Base-by-base conservation (phyloP, 106 monocot species). In the Vanilla planifolia region DNA sequence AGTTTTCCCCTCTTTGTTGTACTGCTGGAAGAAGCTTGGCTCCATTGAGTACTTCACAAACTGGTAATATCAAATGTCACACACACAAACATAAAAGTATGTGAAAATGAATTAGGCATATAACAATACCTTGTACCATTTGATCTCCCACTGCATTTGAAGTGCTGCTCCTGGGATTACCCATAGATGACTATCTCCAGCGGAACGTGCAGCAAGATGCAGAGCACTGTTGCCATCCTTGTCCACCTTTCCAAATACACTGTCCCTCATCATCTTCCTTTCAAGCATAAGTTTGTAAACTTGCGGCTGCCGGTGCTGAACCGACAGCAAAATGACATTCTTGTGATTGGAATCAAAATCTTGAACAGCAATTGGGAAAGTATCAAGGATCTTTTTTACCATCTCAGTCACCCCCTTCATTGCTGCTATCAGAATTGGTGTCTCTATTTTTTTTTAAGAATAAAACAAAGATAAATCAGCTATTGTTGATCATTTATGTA, bases 101-200 rank as follows among this genome's bases (percentile, higher is more conserved):
- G n/a, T n/a, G n/a, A n/a, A n/a, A n/a, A n/a, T n/a, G n/a, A n/a
- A n/a, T n/a, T n/a, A n/a, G n/a, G n/a, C n/a, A n/a, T n/a, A n/a
- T n/a, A 64, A 11, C 29, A 23, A 11, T 56, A 68, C 68, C 68
- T 59, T 59, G 45, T 46, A 68, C 68, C 68, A 68, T 24, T 59
- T 68, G 14, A 61, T 67, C 42, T 74, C 74, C 67, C 74, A 74
- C 9, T 74, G 64, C 52, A 43, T 68, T 35, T 68, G 68, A 27
- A 56, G 67, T 24, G 67, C 74, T 3, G 67, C 61, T 42, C 74
- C 74, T 4, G 73, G 74, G 20, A 67, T 50, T 37, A 2, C 8
- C 74, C 74, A 67, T 3, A 61, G 74, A 1, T 8, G 59, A 8
- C 22, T 74, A 0, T 67, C 16, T 11, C 40, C 37, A 8, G 51